Base-by-base conservation (phyloP, 805 yeast species). In the Komagataella pseudopastoris region DNA sequence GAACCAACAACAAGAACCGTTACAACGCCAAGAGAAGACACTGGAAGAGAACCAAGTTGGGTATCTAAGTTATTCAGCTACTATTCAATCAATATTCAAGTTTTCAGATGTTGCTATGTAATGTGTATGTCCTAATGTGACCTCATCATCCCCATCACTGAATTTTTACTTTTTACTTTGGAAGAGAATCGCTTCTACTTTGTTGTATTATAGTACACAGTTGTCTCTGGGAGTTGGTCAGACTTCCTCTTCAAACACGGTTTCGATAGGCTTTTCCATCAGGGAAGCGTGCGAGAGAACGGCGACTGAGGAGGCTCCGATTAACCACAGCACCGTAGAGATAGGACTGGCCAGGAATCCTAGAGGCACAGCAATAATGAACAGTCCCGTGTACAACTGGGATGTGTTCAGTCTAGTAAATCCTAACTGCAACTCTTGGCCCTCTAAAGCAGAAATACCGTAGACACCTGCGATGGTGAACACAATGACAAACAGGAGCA, bases 11-110 rank as follows among this genome's bases (percentile, higher is more conserved):
- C 95, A 90, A 83, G 69, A 85, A 93, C 81, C 88, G 95, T 83
- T 88, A 88, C 87, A 91, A 91, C 80, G 95, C 96, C 73, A 93
- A 93, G 89, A 89, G 98, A 88, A 86, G 98, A 84, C 96, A 93
- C 93, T 91, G 99, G 99, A 91, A 96, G 87, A 88, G 98, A 86
- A 91, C 97, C 71, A 91, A 91, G 95, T 83, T 91, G 78, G 81
- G 83, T 83, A 75, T 91, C 83, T 91, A 90, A 87, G 72, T 68
- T 30, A 43, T 44, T 43, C 23, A 24, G n/a, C 14, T n/a, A 20
- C 20, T 24, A 22, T 45, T 39, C 51, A 23, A 22, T 47, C 36
- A 24, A 17, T 30, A 23, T 18, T 47, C 49, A 23, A 17, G 22
- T 14, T 47, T 18, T 47, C 24, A 23, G 47, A 45, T 20, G 47